Evolutionary conservation across 345 rosid genomes (phyloP), one percentile per base, ranked within the genome.

Genomic region (Psidium guajava): DNA sequence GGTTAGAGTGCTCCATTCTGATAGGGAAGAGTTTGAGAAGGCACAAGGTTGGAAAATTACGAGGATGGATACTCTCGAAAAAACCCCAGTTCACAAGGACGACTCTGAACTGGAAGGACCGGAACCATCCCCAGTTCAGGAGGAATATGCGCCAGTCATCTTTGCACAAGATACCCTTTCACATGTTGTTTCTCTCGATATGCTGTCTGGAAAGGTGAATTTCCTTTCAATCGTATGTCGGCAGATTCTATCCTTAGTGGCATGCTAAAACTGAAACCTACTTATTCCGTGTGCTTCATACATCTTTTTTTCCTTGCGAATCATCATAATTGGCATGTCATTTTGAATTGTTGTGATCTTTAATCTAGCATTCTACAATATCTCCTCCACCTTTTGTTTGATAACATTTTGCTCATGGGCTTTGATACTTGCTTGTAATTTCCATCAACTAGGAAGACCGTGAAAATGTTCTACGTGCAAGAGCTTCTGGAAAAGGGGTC

Each of bases 131-230:
- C 97, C 98, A 51, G 85, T 92, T 87, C 95, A 93, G 89, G 93
- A 94, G 87, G 99, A 97, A 94, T 97, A 97, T 89, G 98, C 98
- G 53, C 99, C 99, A 8, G 99, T 97, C 74, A 97, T 97, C 90
- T 97, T 97, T 89, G 99, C 99, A 53, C 99, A 97, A 88, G 99
- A 97, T 88, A 97, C 97, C 81, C 87, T 97, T 88, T 88, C 98
- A 6, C 98, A 97, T 85, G 93, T 97, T 52, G 91, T 97, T 90
- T 95, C 99, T 89, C 90, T 97, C 52, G 98, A 97, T 88, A 81
- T 97, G 98, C 91, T 97, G 83, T 97, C 99, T 22, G 99, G 99
- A 89, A 95, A 91, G 89, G 99, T 95, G 53, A 91, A 93, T 74
- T 88, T 82, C 61, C 87, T 47, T 57, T 42, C 74, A 11, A 25